phyloP scores from a whole-genome alignment of 1,284 basidiomycete species.

The Golubevia sp. region DNA sequence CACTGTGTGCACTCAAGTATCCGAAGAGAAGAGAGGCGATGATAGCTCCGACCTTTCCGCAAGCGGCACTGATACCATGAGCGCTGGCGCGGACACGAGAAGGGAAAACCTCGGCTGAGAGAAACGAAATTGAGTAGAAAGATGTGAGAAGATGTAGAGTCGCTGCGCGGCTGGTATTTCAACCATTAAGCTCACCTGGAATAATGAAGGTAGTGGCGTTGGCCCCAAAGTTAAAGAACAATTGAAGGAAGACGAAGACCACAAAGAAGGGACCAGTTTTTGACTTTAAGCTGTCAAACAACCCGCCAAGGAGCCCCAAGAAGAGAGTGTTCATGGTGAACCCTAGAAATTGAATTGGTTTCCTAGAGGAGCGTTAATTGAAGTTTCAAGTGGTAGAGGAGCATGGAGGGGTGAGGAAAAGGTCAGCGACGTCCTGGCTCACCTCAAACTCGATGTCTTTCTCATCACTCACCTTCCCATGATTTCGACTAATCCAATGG shows the following conservation, averaged over 20 bases:
- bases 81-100: slow-evolving; percentile 69
- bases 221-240: slow-evolving; percentile 67
- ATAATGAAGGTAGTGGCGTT: slow-evolving; percentile 81
- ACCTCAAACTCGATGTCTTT: too few species aligned
- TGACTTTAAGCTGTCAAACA: slow-evolving; percentile 37
- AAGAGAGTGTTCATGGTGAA: slow-evolving; percentile 56
- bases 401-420: too few species aligned
- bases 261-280: slow-evolving; percentile 72
- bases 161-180: too few species aligned
- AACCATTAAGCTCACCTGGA: slow-evolving; percentile 66
- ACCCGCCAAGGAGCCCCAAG: slow-evolving; percentile 59
- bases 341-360: slow-evolving; percentile 57
- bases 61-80: slow-evolving; percentile 64
- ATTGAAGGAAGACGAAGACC: slow-evolving; percentile 73
- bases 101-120: slow-evolving; percentile 81
- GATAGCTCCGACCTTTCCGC: slow-evolving; percentile 66
- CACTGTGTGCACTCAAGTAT: slow-evolving; percentile 11
- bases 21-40: slow-evolving; percentile 64
- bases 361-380: too few species aligned
- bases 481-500: slow-evolving; percentile 40
- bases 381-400: too few species aligned
- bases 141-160: too few species aligned
- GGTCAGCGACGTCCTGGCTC: too few species aligned
- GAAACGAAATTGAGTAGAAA: slow-evolving; percentile 50
- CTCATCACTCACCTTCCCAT: too few species aligned